phyloP scores from a whole-genome alignment of 176 grass and related monocot species.

The Saccharum spontaneum region DNA sequence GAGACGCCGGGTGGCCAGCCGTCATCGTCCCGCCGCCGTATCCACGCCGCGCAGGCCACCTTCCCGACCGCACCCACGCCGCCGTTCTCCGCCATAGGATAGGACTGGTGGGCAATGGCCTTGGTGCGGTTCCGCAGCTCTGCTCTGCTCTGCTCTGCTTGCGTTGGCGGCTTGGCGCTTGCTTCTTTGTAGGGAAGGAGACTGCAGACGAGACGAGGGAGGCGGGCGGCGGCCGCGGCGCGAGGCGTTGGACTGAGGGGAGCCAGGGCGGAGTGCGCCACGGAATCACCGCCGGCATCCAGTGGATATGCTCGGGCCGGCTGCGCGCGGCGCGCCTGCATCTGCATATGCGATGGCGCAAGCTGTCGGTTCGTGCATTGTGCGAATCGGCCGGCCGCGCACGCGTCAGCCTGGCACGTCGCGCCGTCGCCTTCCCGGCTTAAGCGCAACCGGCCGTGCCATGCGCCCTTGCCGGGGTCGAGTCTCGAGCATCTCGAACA shows the following conservation, averaged over 20 bases:
- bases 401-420: background rate
- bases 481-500: too few species aligned
- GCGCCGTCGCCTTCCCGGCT: background rate
- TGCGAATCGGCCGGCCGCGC: background rate
- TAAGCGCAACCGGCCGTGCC: background rate
- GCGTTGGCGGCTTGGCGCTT: background rate
- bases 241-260: background rate
- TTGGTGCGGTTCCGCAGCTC: background rate
- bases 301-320: conserved; percentile 28
- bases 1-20: background rate
- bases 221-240: conserved; percentile 6
- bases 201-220: background rate
- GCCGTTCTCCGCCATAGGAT: conserved; percentile 14
- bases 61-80: conserved; percentile 32
- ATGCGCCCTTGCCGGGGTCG: background rate
- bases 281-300: background rate
- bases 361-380: background rate
- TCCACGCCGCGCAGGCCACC: conserved; percentile 70
- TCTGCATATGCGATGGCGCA: background rate
- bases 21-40: conserved; percentile 43
- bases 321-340: background rate
- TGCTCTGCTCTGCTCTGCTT: background rate
- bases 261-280: conserved; percentile 28
- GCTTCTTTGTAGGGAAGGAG: background rate
- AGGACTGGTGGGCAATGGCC: background rate